These are phyloP conservation scores for Flammula alnicola DNA, from an alignment of 1,284 basidiomycete genomes.

Conservation along the genomic window DNA sequence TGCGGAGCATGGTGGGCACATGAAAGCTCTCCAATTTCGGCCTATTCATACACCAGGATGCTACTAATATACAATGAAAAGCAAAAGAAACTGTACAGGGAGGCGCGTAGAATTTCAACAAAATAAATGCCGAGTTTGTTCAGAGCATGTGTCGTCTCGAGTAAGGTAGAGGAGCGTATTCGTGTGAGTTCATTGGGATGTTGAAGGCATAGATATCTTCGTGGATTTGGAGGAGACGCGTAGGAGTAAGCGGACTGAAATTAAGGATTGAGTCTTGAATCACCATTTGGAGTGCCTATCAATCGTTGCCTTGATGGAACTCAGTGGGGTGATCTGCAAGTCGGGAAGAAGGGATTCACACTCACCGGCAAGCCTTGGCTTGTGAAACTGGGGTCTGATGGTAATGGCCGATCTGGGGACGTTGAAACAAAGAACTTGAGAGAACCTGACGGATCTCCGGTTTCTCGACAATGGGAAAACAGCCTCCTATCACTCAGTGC, in stretches of 20 bases:
- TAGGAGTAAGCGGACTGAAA: slow-evolving; percentile 2
- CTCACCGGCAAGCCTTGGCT: slow-evolving; percentile 23
- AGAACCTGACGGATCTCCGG: slow-evolving; percentile 67
- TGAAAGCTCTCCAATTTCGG: too few species aligned
- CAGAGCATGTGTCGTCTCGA: neutral
- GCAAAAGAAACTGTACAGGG: too few species aligned
- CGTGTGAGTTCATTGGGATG: slow-evolving; percentile 8
- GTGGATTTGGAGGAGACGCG: slow-evolving; percentile 9
- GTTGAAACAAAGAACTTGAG: slow-evolving; percentile 73
- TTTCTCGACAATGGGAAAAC: slow-evolving; percentile 62
- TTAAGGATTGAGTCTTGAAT: slow-evolving; percentile 9
- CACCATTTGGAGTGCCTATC: slow-evolving; percentile 24
- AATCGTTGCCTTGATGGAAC: slow-evolving; percentile 18
- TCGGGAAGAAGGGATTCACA: slow-evolving; percentile 8
- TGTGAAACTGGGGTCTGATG: slow-evolving; percentile 16
- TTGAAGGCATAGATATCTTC: slow-evolving; percentile 16
- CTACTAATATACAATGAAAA: slow-evolving; percentile 19
- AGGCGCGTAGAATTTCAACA: too few species aligned
- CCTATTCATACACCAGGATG: slow-evolving; percentile 9
- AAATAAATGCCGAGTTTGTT: slow-evolving; percentile 4
- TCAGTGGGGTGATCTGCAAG: slow-evolving; percentile 14
- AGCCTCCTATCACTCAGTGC: slow-evolving; percentile 64
- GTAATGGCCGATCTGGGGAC: slow-evolving; percentile 41
- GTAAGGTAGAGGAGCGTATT: slow-evolving; percentile 1
- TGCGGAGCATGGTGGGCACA: slow-evolving; percentile 6